A percentile compares a stretch with the other conserved stretches of the same genome.
phyloP scores from a whole-genome alignment of 768 basidiomycete genomes.

The Leccinellum rugosiceps region DNA sequence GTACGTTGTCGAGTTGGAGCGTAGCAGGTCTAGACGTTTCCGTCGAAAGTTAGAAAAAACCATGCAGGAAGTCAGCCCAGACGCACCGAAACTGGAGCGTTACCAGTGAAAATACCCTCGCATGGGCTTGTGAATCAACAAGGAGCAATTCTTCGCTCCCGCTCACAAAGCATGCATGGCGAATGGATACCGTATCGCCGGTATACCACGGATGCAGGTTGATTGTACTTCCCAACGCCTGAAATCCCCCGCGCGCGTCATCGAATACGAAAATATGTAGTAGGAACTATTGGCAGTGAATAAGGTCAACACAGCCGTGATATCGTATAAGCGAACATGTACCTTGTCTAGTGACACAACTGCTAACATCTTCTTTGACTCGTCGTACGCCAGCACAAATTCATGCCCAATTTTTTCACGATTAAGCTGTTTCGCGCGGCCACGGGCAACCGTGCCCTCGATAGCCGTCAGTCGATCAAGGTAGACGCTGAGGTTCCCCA shows the following conservation, averaged over 20 bases:
- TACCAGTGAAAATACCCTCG: slow-evolving; percentile 51
- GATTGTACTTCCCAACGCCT: slow-evolving; percentile 39
- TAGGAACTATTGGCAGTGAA: slow-evolving; percentile 21
- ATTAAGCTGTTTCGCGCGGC: slow-evolving; percentile 33
- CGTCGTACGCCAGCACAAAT: slow-evolving; percentile 49
- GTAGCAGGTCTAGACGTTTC: slow-evolving; percentile 40
- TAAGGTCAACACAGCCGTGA: fast-evolving
- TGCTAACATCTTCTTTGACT: slow-evolving; percentile 46
- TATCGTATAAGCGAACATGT: not conserved
- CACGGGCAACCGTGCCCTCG: slow-evolving; percentile 27
- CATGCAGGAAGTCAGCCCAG: not conserved
- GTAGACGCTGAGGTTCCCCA: slow-evolving; percentile 36
- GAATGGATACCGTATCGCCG: slow-evolving; percentile 25
- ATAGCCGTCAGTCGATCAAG: slow-evolving; percentile 35
- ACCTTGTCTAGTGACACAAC: slow-evolving; percentile 45
- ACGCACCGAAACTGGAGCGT: slow-evolving; percentile 44
- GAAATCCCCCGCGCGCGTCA: slow-evolving; percentile 38
- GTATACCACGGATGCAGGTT: slow-evolving; percentile 44
- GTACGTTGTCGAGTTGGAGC: slow-evolving; percentile 35
- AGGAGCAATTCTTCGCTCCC: slow-evolving; percentile 53
- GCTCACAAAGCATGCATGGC: slow-evolving; percentile 41
- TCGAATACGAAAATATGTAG: slow-evolving; percentile 49
- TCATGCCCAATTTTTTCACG: slow-evolving; percentile 46
- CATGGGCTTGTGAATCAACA: slow-evolving; percentile 41
- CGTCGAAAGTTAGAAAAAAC: not conserved